These are phyloP conservation scores for Apocynum venetum DNA, from an alignment of 257 asterid species.

Conservation along the genomic window DNA sequence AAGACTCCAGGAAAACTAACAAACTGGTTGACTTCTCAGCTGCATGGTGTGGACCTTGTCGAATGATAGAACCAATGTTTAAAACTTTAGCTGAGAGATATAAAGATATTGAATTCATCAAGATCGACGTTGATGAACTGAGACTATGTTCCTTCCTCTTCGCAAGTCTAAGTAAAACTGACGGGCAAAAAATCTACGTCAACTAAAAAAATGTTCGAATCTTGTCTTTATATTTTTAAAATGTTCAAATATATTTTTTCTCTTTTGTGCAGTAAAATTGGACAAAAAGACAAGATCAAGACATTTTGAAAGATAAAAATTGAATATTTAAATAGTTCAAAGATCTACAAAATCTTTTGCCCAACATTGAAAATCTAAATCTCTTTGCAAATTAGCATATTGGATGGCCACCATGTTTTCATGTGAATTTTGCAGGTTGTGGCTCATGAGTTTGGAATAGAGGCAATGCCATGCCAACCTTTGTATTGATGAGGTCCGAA, in stretches of 20 bases:
- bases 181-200: neutral
- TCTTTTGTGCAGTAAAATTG: too few species aligned
- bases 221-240: too few species aligned
- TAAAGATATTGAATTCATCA: slow-evolving; percentile 58
- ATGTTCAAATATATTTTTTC: too few species aligned
- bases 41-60: slow-evolving; percentile 73
- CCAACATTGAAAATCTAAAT: too few species aligned
- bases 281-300: too few species aligned
- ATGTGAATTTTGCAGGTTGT: slow-evolving; percentile 17
- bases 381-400: neutral
- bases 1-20: slow-evolving; percentile 47
- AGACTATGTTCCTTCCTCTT: slow-evolving; percentile 27
- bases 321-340: too few species aligned
- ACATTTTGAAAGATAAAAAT: too few species aligned
- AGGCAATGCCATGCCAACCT: slow-evolving; percentile 30
- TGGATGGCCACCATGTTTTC: too few species aligned
- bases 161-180: neutral
- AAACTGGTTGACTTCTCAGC: slow-evolving; percentile 72
- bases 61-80: slow-evolving; percentile 43
- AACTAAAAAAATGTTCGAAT: too few species aligned
- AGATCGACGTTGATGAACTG: slow-evolving; percentile 67
- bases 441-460: slow-evolving; percentile 26
- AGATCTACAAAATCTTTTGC: too few species aligned
- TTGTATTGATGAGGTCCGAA: slow-evolving; percentile 27
- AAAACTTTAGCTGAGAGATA: slow-evolving; percentile 49